Percentiles rank a stretch among this genome's conserved stretches.
These are phyloP conservation scores for Lactarius hengduanensis DNA, from an alignment of 768 basidiomycete species.

Conservation along the genomic window DNA sequence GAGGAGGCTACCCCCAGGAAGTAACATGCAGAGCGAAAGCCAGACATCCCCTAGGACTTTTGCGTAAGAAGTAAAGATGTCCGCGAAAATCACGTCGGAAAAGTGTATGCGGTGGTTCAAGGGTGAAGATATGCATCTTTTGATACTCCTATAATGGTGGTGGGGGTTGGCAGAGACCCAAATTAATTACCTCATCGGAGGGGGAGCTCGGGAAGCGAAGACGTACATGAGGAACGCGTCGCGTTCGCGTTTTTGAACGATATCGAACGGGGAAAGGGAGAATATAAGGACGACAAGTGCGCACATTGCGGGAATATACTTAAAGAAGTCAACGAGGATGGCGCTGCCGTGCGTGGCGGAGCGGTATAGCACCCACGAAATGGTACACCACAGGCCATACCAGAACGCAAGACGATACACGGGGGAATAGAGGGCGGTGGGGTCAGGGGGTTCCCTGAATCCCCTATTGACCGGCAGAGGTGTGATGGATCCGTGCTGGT, in stretches of 20 bases:
- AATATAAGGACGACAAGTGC: slow-evolving; percentile 54
- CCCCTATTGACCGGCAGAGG: slow-evolving; percentile 34
- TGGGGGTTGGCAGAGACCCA: slow-evolving; percentile 10
- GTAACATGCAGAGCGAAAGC: slow-evolving; percentile 85
- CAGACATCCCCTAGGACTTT: slow-evolving; percentile 95
- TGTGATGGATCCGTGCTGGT: slow-evolving; percentile 9
- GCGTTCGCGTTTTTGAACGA: slow-evolving; percentile 67
- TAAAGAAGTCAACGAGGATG: slow-evolving; percentile 66
- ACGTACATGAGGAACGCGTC: slow-evolving; percentile 78
- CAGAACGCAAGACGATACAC: slow-evolving; percentile 65
- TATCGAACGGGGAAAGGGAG: slow-evolving; percentile 66
- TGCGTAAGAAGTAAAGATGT: slow-evolving; percentile 94
- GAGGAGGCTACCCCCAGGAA: slow-evolving; percentile 76
- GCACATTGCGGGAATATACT: slow-evolving; percentile 72
- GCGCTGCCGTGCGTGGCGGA: slow-evolving; percentile 56
- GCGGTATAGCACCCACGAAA: slow-evolving; percentile 70
- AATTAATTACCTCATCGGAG: slow-evolving; percentile 1
- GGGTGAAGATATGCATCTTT: slow-evolving; percentile 72
- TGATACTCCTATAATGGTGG: slow-evolving; percentile 52
- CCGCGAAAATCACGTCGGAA: slow-evolving; percentile 90
- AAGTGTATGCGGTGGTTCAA: slow-evolving; percentile 69
- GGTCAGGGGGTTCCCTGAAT: slow-evolving; percentile 40
- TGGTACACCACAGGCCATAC: slow-evolving; percentile 60
- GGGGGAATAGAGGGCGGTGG: slow-evolving; percentile 50
- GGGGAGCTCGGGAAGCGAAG: slow-evolving; percentile 12